phyloP scores from a whole-genome alignment of 176 grass and related monocot species.

The Ensete glaucum region DNA sequence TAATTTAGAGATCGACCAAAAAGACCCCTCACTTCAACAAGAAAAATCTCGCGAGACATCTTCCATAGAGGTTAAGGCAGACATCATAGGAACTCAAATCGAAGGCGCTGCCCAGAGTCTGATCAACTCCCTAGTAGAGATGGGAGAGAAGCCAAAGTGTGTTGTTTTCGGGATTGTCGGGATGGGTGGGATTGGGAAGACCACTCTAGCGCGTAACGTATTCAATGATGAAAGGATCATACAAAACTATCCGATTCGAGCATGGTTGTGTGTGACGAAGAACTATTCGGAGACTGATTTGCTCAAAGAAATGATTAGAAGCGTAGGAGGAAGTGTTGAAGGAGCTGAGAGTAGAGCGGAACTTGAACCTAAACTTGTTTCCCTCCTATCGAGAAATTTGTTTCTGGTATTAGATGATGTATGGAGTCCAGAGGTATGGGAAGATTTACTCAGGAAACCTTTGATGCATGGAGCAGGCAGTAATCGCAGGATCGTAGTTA shows the following conservation, averaged over 20 bases:
- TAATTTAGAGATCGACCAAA: neutral
- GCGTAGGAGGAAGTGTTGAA: neutral
- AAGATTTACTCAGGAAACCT: neutral
- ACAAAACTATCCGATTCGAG: neutral
- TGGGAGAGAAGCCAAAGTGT: neutral
- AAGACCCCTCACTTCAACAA: too few species aligned
- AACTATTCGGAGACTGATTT: neutral
- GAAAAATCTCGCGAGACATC: neutral
- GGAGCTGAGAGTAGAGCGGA: neutral
- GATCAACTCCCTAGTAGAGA: neutral
- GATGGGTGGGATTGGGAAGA: constrained; percentile 1
- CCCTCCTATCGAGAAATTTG: neutral
- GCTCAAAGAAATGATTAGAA: neutral
- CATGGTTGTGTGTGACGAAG: neutral
- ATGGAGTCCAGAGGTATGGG: neutral
- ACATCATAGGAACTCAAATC: neutral
- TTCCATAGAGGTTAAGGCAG: neutral
- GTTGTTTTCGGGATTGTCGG: neutral
- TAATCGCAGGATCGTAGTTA: neutral
- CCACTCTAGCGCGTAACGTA: too few species aligned
- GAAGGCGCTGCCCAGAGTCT: neutral
- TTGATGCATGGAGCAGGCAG: neutral
- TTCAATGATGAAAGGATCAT: neutral
- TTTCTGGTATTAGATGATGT: constrained; percentile 4
- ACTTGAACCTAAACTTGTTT: neutral